Evolutionary conservation across 225 moss, liverwort and hornwort genomes (phyloP).

Genomic region (Sphagnum tenellum): DNA sequence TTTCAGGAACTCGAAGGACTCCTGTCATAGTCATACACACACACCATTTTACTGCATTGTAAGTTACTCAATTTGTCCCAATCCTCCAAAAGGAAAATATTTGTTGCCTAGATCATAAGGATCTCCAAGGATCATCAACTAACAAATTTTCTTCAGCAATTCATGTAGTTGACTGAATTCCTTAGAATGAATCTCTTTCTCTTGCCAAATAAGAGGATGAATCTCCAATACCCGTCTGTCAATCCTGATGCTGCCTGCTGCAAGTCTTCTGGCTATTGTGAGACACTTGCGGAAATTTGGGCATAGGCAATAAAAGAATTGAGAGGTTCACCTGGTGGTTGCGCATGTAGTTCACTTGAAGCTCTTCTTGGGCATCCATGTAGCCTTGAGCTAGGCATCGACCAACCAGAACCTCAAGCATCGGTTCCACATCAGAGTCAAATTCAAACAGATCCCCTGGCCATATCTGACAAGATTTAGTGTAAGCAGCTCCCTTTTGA

Average conservation of each 20-base stretch:
- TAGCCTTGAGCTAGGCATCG: slow-evolving; percentile 40
- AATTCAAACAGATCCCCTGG: slow-evolving; percentile 30
- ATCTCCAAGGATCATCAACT: neutral
- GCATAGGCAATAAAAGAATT: neutral
- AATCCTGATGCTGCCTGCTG: neutral
- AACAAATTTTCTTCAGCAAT: neutral
- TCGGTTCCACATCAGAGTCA: slow-evolving; percentile 27
- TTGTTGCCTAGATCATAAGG: too few relatives aligned
- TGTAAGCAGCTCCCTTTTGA: too few relatives aligned
- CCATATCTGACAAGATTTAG: slow-evolving; percentile 20
- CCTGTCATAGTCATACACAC: slow-evolving; percentile 11
- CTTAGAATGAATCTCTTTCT: neutral
- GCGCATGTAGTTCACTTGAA: slow-evolving; percentile 19
- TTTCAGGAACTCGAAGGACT: slow-evolving; percentile 38
- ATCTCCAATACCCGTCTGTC: too few relatives aligned
- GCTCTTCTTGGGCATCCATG: slow-evolving; percentile 38
- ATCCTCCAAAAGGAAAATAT: too few relatives aligned
- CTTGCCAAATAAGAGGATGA: too few relatives aligned
- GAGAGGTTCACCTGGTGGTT: slow-evolving; percentile 22
- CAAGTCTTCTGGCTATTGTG: neutral
- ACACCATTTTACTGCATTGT: too few relatives aligned
- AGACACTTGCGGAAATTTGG: neutral
- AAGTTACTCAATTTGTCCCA: too few relatives aligned
- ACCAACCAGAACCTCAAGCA: slow-evolving; percentile 43
- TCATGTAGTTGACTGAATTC: neutral